Evolutionary conservation across 1,139 yeast genomes (phyloP).

Genomic region (Kurtzmaniella quercitrusa): DNA sequence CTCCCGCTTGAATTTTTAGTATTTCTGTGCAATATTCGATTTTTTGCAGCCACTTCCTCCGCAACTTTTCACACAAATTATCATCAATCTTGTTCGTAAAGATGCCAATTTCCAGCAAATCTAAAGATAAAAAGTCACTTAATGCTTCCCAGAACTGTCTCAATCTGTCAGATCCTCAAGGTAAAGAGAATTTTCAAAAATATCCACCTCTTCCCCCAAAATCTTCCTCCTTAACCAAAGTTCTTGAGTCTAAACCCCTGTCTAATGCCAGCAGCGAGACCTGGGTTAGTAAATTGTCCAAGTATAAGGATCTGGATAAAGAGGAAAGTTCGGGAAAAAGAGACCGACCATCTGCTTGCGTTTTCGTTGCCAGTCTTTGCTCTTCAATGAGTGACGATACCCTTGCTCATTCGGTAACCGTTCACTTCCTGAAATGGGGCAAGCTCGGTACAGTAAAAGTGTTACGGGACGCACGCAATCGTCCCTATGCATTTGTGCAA

Average conservation of each 20-base stretch:
- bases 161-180: neutral
- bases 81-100: neutral
- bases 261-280: neutral
- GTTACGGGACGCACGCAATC: slow-evolving; percentile 70
- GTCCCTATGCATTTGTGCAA: slow-evolving; percentile 95
- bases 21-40: neutral
- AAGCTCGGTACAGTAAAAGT: slow-evolving; percentile 73
- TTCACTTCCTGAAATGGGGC: slow-evolving; percentile 68
- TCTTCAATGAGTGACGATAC: slow-evolving; percentile 64
- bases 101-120: neutral
- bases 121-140: neutral
- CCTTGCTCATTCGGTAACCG: slow-evolving; percentile 61
- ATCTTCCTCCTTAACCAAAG: neutral
- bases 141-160: neutral
- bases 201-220: neutral
- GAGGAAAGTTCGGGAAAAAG: slow-evolving; percentile 7
- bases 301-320: neutral
- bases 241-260: neutral
- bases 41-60: neutral
- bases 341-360: slow-evolving; percentile 75
- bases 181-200: neutral
- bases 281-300: slow-evolving; percentile 1
- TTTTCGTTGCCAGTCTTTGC: slow-evolving; percentile 80
- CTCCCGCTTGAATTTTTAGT: neutral
- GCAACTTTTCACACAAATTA: neutral